Evolutionary conservation across 495 filamentous ascomycete genomes (phyloP), one percentile per base, ranked within the genome.

Genomic region (Lepidopterella palustris): DNA sequence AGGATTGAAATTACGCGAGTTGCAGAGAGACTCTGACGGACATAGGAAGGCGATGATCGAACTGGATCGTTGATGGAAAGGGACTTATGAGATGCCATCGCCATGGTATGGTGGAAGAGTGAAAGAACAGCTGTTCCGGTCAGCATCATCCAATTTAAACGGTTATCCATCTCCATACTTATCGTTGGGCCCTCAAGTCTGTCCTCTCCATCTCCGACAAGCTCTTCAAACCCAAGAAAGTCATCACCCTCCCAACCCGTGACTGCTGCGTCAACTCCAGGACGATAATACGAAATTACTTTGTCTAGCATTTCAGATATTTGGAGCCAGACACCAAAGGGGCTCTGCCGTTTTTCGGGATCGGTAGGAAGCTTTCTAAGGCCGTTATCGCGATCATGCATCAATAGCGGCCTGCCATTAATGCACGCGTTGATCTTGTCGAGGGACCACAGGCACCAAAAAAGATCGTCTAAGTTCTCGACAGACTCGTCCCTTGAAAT

Each of bases 261-360:
- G 4, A 78, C 77, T 24, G 73, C 71, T 1, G 48, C 26, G 24
- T 71, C 71, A 25, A 72, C 63, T 15, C 70, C 70, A 0, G 86
- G 86, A 5, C 86, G 77, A 62, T 90, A 90, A 53, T 87, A 78
- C 13, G 77, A 79, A 62, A 89, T 86, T 48, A 87, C 82, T 27
- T 78, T 78, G 42, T 87, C 82, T 3, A 89, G 76, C 13, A 86
- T 67, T 13, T 78, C 72, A 42, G 73, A 80, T 60, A 78, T 76
- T 59, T 68, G 76, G 55, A 76, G 78, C 82, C 71, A 86, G 49
- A 75, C 74, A 53, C 77, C 77, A 70, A 75, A 84, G 39, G 71
- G 80, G 18, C 72, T 70, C 61, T 60, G 55, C 26, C 59, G 31
- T 28, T 65, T 63, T 49, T 68, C 59, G 15, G 58, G 57, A 26